Evolutionary conservation across 2,329 filamentous ascomycete species (phyloP), one percentile per base, ranked within the genome.

Genomic region (Cladosporium austrohemisphaericum): DNA sequence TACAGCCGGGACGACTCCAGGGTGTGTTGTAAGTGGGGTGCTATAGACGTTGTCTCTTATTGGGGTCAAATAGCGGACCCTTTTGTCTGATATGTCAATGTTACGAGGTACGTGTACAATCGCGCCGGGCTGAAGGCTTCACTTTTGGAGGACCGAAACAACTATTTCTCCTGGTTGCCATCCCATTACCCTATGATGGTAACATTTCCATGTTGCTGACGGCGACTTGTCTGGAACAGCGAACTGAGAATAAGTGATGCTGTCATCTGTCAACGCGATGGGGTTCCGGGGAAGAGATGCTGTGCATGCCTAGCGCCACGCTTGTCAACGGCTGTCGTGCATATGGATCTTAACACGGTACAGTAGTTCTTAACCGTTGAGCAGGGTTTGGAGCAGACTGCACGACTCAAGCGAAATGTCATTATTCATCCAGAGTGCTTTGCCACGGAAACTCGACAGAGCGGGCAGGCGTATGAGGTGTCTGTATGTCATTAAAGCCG

Each of bases 11-110:
- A 14, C 19, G 41, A 5, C 25, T 25, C 32, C 23, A 38, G 32
- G 35, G 13, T 25, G 14, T 22, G 16, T 31, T n/a, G 22, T n/a
- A 31, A 13, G 44, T 47, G 44, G 44, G 23, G 44, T 38, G 25
- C 18, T 47, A 47, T 47, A 47, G 44, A 22, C 7, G 33, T 29
- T 47, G 44, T 47, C 44, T 47, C 44, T 47, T 47, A 47, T 16
- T 16, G 32, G 23, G 33, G 16, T 38, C n/a, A n/a, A n/a, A n/a
- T 7, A 9, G 5, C 8, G 28, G 14, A 5, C 28, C 28, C 14
- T 9, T 4, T 31, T 31, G n/a, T n/a, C n/a, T n/a, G n/a, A n/a
- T n/a, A n/a, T n/a, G 22, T 10, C 18, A 18, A 45, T 25, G n/a
- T 22, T 9, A 16, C 19, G 29, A 13, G 29, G 29, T 13, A 31